Evolutionary conservation across 139 green algal genomes (phyloP).

Genomic region (Chlamydomonas schloesseri): DNA sequence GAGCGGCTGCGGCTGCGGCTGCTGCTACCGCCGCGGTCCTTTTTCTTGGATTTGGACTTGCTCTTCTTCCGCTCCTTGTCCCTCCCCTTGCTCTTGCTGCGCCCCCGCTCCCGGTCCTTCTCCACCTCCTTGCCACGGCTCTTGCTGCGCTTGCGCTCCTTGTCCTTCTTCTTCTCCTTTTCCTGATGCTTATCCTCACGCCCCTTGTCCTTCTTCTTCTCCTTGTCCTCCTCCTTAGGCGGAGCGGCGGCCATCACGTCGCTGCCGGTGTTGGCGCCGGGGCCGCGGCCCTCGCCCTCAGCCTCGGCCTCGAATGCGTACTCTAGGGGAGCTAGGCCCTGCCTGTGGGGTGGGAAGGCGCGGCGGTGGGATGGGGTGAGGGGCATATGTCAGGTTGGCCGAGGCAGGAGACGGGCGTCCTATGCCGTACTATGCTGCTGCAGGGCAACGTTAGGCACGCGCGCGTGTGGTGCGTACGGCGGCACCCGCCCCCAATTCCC

Average conservation of each 20-base stretch:
- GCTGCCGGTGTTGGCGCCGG: no score
- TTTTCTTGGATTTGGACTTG: background rate
- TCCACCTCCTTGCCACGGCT: background rate
- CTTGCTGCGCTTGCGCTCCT: background rate
- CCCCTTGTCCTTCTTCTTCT: background rate
- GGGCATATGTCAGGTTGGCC: no score
- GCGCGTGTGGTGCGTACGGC: no score
- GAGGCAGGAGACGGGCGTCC: no score
- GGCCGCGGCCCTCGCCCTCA: background rate
- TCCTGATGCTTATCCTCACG: no score
- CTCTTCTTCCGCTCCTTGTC: background rate
- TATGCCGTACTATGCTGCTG: no score
- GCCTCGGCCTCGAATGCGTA: slow-evolving; percentile 9
- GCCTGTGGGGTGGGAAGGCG: no score
- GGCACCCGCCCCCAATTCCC: no score
- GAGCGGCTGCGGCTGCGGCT: background rate
- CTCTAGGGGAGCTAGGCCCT: background rate
- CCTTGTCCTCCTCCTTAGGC: no score
- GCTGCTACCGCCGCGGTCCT: background rate
- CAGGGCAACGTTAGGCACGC: no score
- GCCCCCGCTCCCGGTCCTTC: background rate
- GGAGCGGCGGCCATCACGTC: background rate
- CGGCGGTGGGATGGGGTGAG: no score
- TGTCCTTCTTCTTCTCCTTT: background rate
- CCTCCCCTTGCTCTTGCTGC: background rate